Base-by-base conservation (phyloP, 495 filamentous ascomycete species). In the Talaromyces liani region DNA sequence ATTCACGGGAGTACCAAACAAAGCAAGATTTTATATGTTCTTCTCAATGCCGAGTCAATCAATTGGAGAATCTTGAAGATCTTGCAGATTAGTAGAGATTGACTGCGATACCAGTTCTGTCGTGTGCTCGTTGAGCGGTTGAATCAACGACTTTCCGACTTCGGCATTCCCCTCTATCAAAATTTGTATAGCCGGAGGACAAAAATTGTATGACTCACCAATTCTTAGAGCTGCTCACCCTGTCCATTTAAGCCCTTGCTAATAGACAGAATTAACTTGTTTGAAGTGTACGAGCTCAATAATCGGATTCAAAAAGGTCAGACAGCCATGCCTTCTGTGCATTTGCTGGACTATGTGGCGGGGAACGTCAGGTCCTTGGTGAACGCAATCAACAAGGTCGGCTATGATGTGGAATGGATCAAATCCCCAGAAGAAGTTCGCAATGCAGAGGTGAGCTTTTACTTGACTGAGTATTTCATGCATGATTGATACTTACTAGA, bases 321-420 rank as follows among this genome's bases (percentile, higher is more conserved):
- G 33, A 41, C 31, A 65, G 64, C 59, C 51, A 97, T 97, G 92
- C 88, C 92, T 39, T 93, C 84, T 16, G 94, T 97, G 61, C 88
- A 98, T 79, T 81, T 98, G 58, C 85, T 98, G 39, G 93, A 98
- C 73, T 88, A 88, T 68, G 86, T 88, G 39, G 87, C 87, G 34
- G 94, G 94, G 65, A 98, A 98, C 77, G 85, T 98, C 63, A 88
- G 94, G 58, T 96, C 92, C 55, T 82, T 98, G 67, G 92, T 92
- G 71, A 98, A 98, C 78, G 94, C 94, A 66, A 95, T 98, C 70
- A 93, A 98, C 73, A 92, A 91, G 75, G 78, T 91, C 61, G 94
- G 95, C 63, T 98, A 93, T 73, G 84, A 87, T 61, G 91, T 98
- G 14, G 90, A 94, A 80, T 98, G 93, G 94, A 81, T 98, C 65